These are phyloP conservation scores for Bolboschoenus planiculmis DNA, from an alignment of 176 grass and related monocot genomes.

Conservation along the genomic window DNA sequence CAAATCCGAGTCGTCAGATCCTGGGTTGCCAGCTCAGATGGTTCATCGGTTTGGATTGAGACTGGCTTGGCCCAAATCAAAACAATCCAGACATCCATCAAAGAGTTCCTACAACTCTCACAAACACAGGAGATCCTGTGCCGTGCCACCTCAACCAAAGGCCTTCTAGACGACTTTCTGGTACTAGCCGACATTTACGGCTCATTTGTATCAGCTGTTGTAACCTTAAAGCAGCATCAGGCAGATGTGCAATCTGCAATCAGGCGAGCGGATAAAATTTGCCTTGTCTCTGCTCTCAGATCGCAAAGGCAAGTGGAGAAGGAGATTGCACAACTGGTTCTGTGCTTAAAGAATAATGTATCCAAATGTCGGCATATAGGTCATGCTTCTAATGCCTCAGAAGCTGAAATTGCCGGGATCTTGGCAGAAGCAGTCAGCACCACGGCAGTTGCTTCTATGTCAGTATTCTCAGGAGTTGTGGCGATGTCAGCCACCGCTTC, in stretches of 20 bases:
- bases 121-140: slow-evolving; percentile 41
- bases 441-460: slow-evolving; percentile 25
- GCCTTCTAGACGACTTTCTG: slow-evolving; percentile 65
- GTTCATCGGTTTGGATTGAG: not conserved
- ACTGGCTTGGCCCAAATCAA: slow-evolving; percentile 42
- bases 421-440: slow-evolving; percentile 39
- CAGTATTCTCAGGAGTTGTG: slow-evolving; percentile 36
- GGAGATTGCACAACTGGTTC: slow-evolving; percentile 36
- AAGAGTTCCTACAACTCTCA: slow-evolving; percentile 45
- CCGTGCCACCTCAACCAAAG: slow-evolving; percentile 20
- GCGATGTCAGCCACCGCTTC: slow-evolving; percentile 28
- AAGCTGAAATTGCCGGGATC: slow-evolving; percentile 39
- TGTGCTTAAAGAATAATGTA: not conserved
- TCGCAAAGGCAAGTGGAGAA: slow-evolving; percentile 39
- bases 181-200: slow-evolving; percentile 63
- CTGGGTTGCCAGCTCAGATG: slow-evolving; percentile 32
- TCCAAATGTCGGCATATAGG: not conserved
- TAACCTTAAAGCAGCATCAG: slow-evolving; percentile 42
- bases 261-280: slow-evolving; percentile 36
- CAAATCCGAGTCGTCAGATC: slow-evolving; percentile 45
- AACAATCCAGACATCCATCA: slow-evolving; percentile 46
- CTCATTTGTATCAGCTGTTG: slow-evolving; percentile 36
- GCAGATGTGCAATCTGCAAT: slow-evolving; percentile 39
- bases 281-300: slow-evolving; percentile 31
- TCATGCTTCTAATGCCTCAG: not conserved